Evolutionary conservation across 441 rosid species (phyloP).

Genomic region (Euphorbia neoarborescens): DNA sequence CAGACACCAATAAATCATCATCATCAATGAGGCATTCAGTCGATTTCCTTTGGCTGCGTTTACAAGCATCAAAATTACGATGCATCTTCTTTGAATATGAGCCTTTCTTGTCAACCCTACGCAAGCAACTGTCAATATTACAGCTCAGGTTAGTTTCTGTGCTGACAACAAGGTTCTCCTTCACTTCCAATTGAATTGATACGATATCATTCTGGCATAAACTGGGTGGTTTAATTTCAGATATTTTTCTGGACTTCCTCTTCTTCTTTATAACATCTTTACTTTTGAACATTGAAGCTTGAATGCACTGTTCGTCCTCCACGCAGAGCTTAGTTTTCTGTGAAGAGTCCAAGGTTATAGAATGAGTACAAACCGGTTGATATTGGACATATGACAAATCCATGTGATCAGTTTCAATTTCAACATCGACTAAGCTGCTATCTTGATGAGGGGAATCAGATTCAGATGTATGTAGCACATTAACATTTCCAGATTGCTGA

Average conservation of each 20-base stretch:
- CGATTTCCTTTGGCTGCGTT: constrained; percentile 36
- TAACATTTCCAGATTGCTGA: constrained; percentile 26
- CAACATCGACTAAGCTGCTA: constrained; percentile 28
- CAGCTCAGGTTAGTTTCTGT: constrained; percentile 18
- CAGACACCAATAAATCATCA: constrained; percentile 60
- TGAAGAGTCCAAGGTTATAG: constrained; percentile 20
- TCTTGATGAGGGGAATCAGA: constrained; percentile 32
- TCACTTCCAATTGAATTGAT: constrained; percentile 25
- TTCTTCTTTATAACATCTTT: constrained; percentile 40
- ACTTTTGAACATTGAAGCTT: constrained; percentile 28
- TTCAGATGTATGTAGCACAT: constrained; percentile 24
- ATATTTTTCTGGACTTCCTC: constrained; percentile 67
- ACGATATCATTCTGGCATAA: constrained; percentile 30
- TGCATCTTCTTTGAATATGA: constrained; percentile 32
- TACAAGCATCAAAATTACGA: constrained; percentile 27
- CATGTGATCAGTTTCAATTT: constrained; percentile 21
- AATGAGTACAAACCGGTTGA: constrained; percentile 9
- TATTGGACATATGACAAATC: constrained; percentile 14
- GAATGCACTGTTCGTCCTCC: constrained; percentile 31
- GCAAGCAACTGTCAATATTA: constrained; percentile 20
- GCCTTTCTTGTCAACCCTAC: constrained; percentile 27
- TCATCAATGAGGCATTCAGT: constrained; percentile 45
- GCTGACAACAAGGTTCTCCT: constrained; percentile 20
- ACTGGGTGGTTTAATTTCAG: constrained; percentile 45
- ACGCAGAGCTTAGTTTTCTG: constrained; percentile 29